These are phyloP conservation scores for Trametes coccinea DNA, from an alignment of 768 basidiomycete genomes.

Conservation along the genomic window DNA sequence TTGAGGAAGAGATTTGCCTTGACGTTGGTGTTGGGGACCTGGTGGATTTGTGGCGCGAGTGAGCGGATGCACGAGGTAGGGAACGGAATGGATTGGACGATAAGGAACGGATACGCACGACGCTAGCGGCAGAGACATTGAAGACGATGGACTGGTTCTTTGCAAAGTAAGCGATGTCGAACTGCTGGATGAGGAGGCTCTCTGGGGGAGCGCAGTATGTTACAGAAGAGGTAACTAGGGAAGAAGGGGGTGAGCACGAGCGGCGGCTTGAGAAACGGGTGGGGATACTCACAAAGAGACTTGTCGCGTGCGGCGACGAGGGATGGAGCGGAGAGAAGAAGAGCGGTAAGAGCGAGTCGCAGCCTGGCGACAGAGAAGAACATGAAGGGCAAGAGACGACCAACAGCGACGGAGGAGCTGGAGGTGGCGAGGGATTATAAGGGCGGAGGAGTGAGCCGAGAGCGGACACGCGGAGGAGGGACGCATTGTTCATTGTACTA, in stretches of 20 bases:
- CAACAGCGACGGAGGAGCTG: conserved; percentile 8
- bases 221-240: conserved; percentile 79
- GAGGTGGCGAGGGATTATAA: conserved; percentile 1
- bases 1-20: conserved; percentile 80
- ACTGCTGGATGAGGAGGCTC: conserved; percentile 74
- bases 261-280: conserved; percentile 3
- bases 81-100: background rate
- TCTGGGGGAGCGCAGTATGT: conserved; percentile 84
- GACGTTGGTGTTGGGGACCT: conserved; percentile 79
- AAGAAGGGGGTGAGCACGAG: conserved; percentile 7
- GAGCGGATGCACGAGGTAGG: conserved; percentile 1
- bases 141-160: conserved; percentile 75
- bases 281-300: conserved; percentile 55
- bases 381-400: conserved; percentile 46
- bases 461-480: conserved; percentile 8
- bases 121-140: conserved; percentile 83
- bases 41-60: conserved; percentile 19
- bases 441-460: background rate
- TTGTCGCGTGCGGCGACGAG: conserved; percentile 52
- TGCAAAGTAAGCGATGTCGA: conserved; percentile 72
- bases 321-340: conserved; percentile 38
- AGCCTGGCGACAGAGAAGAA: conserved; percentile 70
- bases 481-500: conserved; percentile 15
- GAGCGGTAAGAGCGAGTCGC: conserved; percentile 53
- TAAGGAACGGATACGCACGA: conserved; percentile 43